Percentiles rank a stretch among this genome's conserved stretches.
Evolutionary conservation across 2,329 filamentous ascomycete species (phyloP).

Genomic region (Microthyrium microscopicum): DNA sequence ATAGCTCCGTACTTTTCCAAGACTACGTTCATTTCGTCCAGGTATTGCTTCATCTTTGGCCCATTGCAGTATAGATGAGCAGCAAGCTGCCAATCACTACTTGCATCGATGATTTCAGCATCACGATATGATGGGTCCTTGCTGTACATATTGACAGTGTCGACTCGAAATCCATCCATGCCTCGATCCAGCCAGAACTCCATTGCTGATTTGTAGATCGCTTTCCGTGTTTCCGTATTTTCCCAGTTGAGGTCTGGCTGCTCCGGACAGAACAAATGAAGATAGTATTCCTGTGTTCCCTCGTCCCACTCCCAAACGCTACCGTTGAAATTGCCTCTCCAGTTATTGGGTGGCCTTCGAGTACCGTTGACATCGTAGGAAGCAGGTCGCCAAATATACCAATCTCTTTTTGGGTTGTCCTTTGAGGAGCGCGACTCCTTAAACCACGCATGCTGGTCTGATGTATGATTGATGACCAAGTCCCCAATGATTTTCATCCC

Average conservation of each 20-base stretch:
- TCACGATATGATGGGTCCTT: conserved; percentile 7
- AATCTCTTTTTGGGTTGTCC: conserved; percentile 48
- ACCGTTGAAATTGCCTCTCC: conserved; percentile 26
- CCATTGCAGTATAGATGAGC: conserved; percentile 47
- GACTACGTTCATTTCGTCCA: conserved; percentile 46
- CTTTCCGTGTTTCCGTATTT: conserved; percentile 6
- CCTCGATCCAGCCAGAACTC: conserved; percentile 7
- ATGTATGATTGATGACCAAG: conserved; percentile 64
- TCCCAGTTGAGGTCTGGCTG: conserved; percentile 8
- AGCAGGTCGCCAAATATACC: conserved; percentile 30
- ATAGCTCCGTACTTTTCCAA: conserved; percentile 46
- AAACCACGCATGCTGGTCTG: conserved; percentile 46
- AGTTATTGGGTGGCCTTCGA: conserved; percentile 17
- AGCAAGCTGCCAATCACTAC: conserved; percentile 16
- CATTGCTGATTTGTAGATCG: conserved; percentile 10
- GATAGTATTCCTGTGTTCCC: conserved; percentile 7
- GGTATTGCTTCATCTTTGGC: conserved; percentile 50
- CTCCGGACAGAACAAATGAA: conserved; percentile 8
- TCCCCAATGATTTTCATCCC: conserved; percentile 59
- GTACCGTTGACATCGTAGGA: conserved; percentile 6
- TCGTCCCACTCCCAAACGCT: conserved; percentile 10
- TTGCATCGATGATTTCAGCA: conserved; percentile 7
- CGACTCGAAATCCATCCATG: conserved; percentile 8
- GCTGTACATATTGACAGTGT: conserved; percentile 9
- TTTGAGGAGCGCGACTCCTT: conserved; percentile 45